These are phyloP conservation scores for Gracilaria caudata DNA, from an alignment of 23 red algal genomes.

Conservation along the genomic window DNA sequence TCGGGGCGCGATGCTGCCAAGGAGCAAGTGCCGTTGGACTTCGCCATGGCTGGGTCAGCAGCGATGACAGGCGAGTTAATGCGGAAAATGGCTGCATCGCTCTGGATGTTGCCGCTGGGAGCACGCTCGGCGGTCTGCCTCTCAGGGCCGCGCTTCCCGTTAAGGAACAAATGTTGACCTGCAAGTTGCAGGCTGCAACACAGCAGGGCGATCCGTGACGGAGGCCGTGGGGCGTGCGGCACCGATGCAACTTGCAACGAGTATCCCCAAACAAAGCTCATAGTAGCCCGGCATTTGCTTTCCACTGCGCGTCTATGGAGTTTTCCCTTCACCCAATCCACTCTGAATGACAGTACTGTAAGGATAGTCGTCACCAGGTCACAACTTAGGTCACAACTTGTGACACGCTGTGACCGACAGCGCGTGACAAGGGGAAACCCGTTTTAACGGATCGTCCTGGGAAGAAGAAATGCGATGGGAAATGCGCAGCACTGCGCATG, in stretches of 20 bases:
- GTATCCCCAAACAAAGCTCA: no score
- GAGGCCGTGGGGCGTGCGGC: no score
- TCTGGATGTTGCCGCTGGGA: neutral
- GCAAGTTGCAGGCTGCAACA: no score
- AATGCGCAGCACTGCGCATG: neutral
- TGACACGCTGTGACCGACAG: neutral
- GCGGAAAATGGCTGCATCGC: neutral
- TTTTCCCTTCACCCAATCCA: neutral
- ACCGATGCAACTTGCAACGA: no score
- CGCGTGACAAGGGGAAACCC: neutral
- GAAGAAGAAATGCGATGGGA: neutral
- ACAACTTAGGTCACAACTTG: neutral
- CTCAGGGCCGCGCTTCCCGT: no score
- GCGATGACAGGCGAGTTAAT: neutral
- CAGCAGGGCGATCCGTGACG: no score
- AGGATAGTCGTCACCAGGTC: no score
- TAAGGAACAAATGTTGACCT: no score
- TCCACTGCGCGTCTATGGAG: neutral
- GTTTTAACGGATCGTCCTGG: neutral
- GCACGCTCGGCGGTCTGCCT: neutral
- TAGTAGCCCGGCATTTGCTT: no score
- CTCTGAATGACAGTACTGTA: constrained; percentile 1
- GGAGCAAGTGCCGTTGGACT: neutral
- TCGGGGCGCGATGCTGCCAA: neutral
- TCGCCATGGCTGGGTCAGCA: neutral